Evolutionary conservation across 768 basidiomycete species (phyloP).

Genomic region (Boletus eberwhitei): DNA sequence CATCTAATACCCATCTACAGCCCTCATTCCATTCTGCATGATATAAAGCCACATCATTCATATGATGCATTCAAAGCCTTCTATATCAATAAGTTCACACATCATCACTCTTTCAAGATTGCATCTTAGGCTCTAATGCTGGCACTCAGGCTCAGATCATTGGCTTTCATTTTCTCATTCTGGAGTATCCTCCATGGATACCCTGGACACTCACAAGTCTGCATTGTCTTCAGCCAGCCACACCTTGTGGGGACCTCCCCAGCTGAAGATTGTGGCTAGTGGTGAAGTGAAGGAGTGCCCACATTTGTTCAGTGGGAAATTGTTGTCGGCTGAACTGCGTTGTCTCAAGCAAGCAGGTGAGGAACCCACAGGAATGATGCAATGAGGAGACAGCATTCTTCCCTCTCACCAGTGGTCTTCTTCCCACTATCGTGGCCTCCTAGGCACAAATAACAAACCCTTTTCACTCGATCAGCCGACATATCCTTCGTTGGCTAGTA

Average conservation of each 20-base stretch:
- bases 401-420: conserved; percentile 50
- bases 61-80: too few species aligned
- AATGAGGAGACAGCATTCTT: conserved; percentile 35
- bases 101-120: too few species aligned
- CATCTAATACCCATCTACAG: too few species aligned
- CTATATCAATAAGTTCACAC: too few species aligned
- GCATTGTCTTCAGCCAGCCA: conserved; percentile 50
- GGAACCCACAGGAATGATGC: conserved; percentile 28
- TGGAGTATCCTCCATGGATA: conserved; percentile 80
- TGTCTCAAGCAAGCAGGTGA: conserved; percentile 71
- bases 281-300: conserved; percentile 72
- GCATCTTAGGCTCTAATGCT: too few species aligned
- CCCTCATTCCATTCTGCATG: too few species aligned
- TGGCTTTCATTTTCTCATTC: conserved; percentile 68
- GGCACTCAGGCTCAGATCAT: conserved; percentile 61
- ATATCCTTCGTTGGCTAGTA: conserved; percentile 66
- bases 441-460: conserved; percentile 40
- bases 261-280: conserved; percentile 49
- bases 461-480: conserved; percentile 41
- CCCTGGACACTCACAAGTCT: conserved; percentile 59
- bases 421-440: conserved; percentile 46
- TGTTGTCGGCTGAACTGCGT: conserved; percentile 70
- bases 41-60: too few species aligned
- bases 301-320: conserved; percentile 77
- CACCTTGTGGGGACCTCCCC: conserved; percentile 51